These are phyloP conservation scores for Skeletonema tropicum DNA, from an alignment of 108 stramenopile species.

Conservation along the genomic window DNA sequence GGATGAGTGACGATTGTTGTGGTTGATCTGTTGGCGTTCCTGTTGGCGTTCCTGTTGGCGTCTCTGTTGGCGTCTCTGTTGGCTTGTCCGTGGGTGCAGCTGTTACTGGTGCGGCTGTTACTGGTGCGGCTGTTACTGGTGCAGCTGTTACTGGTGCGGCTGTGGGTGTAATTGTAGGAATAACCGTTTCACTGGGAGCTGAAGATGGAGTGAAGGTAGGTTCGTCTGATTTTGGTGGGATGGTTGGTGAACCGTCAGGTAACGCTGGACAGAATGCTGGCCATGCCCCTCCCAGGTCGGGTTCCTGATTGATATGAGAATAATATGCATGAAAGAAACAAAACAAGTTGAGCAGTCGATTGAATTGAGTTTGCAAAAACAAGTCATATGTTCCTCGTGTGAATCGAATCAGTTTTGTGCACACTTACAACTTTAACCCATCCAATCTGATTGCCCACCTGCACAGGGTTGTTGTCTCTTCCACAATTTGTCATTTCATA, in stretches of 20 bases:
- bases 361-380: too few species aligned
- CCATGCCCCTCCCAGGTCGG: slow-evolving; percentile 25
- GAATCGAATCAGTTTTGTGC: background rate
- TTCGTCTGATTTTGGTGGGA: slow-evolving; percentile 30
- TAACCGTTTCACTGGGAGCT: background rate
- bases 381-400: too few species aligned
- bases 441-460: slow-evolving; percentile 37
- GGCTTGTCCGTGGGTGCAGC: too few species aligned
- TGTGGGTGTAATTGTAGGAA: background rate
- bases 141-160: too few species aligned
- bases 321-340: background rate
- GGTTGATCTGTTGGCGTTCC: background rate
- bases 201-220: slow-evolving; percentile 24
- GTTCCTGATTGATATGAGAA: slow-evolving; percentile 6
- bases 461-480: slow-evolving; percentile 11
- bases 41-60: background rate
- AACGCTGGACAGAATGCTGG: slow-evolving; percentile 28
- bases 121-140: too few species aligned
- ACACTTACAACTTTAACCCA: slow-evolving; percentile 49
- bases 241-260: slow-evolving; percentile 19
- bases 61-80: too few species aligned
- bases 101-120: too few species aligned
- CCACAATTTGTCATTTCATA: slow-evolving; percentile 20
- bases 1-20: background rate
- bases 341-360: background rate